Evolutionary conservation across 164 flowering plant species (phyloP).

Genomic region (Stephania cephalantha): DNA sequence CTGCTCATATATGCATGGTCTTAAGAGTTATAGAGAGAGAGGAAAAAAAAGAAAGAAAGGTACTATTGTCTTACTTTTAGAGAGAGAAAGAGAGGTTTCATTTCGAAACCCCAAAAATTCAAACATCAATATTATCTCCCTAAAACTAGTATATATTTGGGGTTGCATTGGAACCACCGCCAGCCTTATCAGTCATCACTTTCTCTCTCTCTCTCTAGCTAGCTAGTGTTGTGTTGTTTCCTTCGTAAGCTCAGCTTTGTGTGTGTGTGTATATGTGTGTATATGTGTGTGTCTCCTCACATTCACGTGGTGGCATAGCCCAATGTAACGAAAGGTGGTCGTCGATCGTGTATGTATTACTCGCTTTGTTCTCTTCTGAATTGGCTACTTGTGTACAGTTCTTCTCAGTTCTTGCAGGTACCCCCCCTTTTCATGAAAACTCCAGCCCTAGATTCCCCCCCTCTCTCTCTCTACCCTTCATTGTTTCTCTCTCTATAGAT

Average conservation of each 20-base stretch:
- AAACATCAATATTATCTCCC: constrained; percentile 9
- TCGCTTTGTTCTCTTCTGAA: constrained; percentile 47
- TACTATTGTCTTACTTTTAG: too few relatives aligned
- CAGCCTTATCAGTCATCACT: constrained; percentile 11
- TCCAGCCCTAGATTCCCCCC: constrained; percentile 13
- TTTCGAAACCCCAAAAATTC: constrained; percentile 9
- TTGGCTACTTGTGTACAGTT: constrained; percentile 38
- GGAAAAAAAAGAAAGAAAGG: neutral
- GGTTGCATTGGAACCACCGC: constrained; percentile 27
- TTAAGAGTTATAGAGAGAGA: neutral
- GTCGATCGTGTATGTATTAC: constrained; percentile 2
- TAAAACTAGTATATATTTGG: neutral
- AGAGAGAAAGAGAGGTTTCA: neutral
- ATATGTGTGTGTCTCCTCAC: neutral
- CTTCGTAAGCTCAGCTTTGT: too few relatives aligned
- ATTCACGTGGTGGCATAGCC: constrained; percentile 53
- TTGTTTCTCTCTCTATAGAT: neutral
- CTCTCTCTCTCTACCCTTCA: constrained; percentile 10
- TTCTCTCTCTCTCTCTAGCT: constrained; percentile 19
- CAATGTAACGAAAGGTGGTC: constrained; percentile 19
- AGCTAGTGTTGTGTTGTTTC: too few relatives aligned
- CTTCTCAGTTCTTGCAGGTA: constrained; percentile 20
- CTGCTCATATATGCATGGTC: constrained; percentile 3
- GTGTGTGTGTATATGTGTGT: too few relatives aligned
- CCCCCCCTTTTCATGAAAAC: constrained; percentile 26